Conservation (phyloP, 1,284 basidiomycete genomes). For the Marasmius sp. region DNA sequence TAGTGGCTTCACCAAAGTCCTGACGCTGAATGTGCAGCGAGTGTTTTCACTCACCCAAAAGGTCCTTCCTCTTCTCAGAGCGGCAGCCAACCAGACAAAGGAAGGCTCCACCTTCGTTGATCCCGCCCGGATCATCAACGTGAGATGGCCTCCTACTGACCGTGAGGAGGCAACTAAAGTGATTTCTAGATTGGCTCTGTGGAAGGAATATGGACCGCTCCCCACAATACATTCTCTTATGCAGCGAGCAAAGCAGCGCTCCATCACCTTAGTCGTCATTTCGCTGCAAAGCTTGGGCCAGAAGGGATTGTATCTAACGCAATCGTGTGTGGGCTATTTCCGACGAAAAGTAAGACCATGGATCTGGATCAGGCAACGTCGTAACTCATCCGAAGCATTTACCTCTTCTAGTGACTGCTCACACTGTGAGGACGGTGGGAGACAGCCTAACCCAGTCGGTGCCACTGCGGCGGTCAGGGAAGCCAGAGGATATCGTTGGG, state of each 20-base stretch:
- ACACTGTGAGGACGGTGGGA: slow-evolving; percentile 50
- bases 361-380: neutral
- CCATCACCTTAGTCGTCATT: slow-evolving; percentile 62
- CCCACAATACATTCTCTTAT: slow-evolving; percentile 70
- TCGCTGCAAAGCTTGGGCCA: slow-evolving; percentile 58
- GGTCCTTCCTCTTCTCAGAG: slow-evolving; percentile 60
- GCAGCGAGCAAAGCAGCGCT: slow-evolving; percentile 64
- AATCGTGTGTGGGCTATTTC: slow-evolving; percentile 58
- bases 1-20: slow-evolving; percentile 54
- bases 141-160: slow-evolving; percentile 26
- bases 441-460: slow-evolving; percentile 45
- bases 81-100: slow-evolving; percentile 44
- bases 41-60: slow-evolving; percentile 74
- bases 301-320: slow-evolving; percentile 69
- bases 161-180: neutral
- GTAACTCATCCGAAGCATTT: slow-evolving; percentile 1
- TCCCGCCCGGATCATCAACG: slow-evolving; percentile 66
- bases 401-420: slow-evolving; percentile 53
- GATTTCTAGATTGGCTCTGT: slow-evolving; percentile 59
- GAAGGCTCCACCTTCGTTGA: slow-evolving; percentile 38
- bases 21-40: slow-evolving; percentile 68
- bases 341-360: slow-evolving; percentile 46
- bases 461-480: slow-evolving; percentile 58
- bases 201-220: slow-evolving; percentile 54
- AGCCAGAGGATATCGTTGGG: slow-evolving; percentile 63